Evolutionary conservation across 1,284 basidiomycete species (phyloP), one percentile per base, ranked within the genome.

Genomic region (Cryptococcus deneoformans): DNA sequence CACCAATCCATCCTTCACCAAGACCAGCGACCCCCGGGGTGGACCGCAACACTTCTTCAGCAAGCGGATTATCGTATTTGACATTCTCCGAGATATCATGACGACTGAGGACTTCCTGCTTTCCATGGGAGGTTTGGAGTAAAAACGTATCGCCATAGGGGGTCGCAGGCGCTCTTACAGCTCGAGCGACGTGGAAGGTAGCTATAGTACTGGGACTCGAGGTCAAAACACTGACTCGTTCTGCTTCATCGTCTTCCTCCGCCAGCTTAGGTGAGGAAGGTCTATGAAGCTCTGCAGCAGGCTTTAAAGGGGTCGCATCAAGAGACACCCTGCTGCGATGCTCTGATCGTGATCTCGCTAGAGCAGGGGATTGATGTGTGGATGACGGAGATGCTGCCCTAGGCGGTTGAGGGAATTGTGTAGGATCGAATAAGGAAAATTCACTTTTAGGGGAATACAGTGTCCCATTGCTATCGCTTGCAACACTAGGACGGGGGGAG

Each of bases 1-100:
- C 70, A 37, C 70, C 66, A 9, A 69, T 69, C 72, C 72, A 75
- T 10, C 72, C 72, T 44, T 75, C 72, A 7, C 72, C 72, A 2
- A 75, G 51, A 5, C 71, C 71, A 2, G 71, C 59, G n/a, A 75
- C 66, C 7, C 71, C 72, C 5, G 68, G 67, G 46, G 63, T 59
- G 10, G 69, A 69, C 29, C 72, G 65, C 14, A 74, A 37, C 1
- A 52, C 50, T 1, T 58, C 60, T 43, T 73, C 66, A 1, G 63
- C 61, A 14, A 44, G 24, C 5, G n/a, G 43, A 11, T 20, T 20
- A 44, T 20, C 43, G 43, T n/a, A 20, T 44, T 14, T 14, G n/a
- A 20, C 24, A n/a, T 44, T 14, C 43, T 44, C 12, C n/a, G 43
- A 7, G 43, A 20, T 10, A n/a, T 20, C 6, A 20, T 44, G 43